Base-by-base conservation (phyloP, 208 protist species). In the Trypanosoma lewisi region DNA sequence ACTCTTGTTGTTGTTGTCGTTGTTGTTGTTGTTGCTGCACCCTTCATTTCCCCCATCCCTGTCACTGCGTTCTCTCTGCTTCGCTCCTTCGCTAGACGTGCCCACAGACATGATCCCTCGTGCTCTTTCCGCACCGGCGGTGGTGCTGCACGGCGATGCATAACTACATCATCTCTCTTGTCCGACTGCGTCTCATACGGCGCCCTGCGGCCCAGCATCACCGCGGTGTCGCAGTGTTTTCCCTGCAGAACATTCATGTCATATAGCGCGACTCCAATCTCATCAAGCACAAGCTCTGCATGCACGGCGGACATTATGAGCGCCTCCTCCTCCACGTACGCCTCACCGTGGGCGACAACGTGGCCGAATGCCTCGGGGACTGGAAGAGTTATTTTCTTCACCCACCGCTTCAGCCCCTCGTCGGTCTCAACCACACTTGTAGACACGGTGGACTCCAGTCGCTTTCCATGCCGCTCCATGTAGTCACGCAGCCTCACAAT, bases 391-490 rank as follows among this genome's bases (percentile, higher is more conserved):
- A 80, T 69, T 42, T 67, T 82, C 14, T 61, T 67, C 19, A 70
- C 50, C 63, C 70, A 84, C 17, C 73, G 54, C 25, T 23, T 47
- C 14, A 66, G 59, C 14, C 58, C 53, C 1, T 65, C 41, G 27
- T 74, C 74, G 0, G 45, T 61, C 30, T 70, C 61, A 16, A 48
- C 37, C 8, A 63, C 48, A 23, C 30, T 62, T 4, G 52, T 61
- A 33, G 47, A 30, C 30, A 83, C 16, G 19, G 61, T 52, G 17
- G 50, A 65, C 9, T 89, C 79, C 4, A 82, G 48, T 11, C 67
- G 47, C 63, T 87, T 92, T 39, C 90, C 90, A 65, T 96, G 78
- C 1, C 90, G 84, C 69, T 96, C 87, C n/a, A 96, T 60, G 66
- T 91, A 96, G 73, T 96, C 90, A 2, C 72, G 67, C 14, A 94